Evolutionary conservation across 1,139 yeast species (phyloP), one percentile per base, ranked within the genome.

Genomic region (Protomyces arabidopsidicola): DNA sequence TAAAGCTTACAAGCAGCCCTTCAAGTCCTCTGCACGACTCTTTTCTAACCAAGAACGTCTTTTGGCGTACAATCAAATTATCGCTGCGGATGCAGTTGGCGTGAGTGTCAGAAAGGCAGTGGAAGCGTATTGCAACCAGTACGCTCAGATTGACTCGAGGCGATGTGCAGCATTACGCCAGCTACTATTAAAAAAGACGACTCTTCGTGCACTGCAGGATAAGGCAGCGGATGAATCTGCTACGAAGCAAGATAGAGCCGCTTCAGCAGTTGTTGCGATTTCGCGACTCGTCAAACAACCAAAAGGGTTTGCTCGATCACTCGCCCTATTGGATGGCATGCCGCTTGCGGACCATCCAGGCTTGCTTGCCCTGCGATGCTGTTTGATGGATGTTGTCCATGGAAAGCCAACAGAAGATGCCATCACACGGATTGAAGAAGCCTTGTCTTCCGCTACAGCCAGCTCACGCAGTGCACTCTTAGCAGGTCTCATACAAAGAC

Each of bases 21-120:
- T 58, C 18, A 52, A 52, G 35, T 56, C 52, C 14, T 36, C 62
- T 10, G 62, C 56, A 14, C 55, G 62, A 9, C 53, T 58, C 34
- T 58, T 58, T 38, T 58, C 62, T 5, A 51, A 31, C 35, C 56
- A 58, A 34, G 35, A 52, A 16, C 45, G 62, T 24, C 45, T 27
- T 12, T 42, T 58, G 9, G 56, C 62, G 5, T 58, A 51, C 36
- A 55, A 58, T 42, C 38, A 31, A 22, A 58, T 58, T 8, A n/a
- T 58, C 14, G 55, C 53, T 6, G 42, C 53, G 51, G 51, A 58
- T 42, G 35, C 56, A 22, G 45, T 22, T 36, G 62, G 62, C 3
- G 34, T 58, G 14, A 18, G 42, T 14, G 52, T 58, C 22, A 58
- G 31, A 38, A 52, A 34, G 14, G 62, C 62, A 14, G 34, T 35